These are phyloP conservation scores for Medicago lupulina DNA, from an alignment of 306 rosid species.

Conservation along the genomic window DNA sequence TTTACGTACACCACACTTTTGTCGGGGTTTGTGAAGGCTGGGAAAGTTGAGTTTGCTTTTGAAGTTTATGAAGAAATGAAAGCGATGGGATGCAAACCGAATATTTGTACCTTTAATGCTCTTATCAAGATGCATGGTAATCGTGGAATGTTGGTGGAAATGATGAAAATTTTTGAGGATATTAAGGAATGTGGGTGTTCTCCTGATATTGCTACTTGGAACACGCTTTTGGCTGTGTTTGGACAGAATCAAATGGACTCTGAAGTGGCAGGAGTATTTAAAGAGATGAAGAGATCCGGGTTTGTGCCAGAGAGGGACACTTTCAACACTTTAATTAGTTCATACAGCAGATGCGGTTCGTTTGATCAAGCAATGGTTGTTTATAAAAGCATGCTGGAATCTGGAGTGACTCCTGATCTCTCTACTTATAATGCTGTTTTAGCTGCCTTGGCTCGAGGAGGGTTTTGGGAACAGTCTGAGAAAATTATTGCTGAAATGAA, in stretches of 20 bases:
- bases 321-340: constrained; percentile 83
- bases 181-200: constrained; percentile 61
- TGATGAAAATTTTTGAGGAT: constrained; percentile 90
- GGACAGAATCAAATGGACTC: constrained; percentile 90
- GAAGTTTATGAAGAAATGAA: constrained; percentile 73
- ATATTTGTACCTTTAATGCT: constrained; percentile 87
- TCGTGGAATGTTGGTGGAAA: constrained; percentile 79
- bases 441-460: constrained; percentile 93
- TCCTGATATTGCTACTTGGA: constrained; percentile 96
- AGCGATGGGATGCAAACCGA: constrained; percentile 73
- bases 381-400: constrained; percentile 84
- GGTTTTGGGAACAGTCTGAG: constrained; percentile 91
- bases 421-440: constrained; percentile 88
- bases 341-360: constrained; percentile 88
- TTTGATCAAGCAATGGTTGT: constrained; percentile 83
- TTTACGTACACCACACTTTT: constrained; percentile 89
- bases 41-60: constrained; percentile 79
- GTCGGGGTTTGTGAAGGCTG: constrained; percentile 80
- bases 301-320: constrained; percentile 94
- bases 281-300: constrained; percentile 95
- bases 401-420: constrained; percentile 87
- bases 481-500: constrained; percentile 84
- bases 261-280: constrained; percentile 81
- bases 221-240: constrained; percentile 88
- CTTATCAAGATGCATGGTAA: constrained; percentile 94